Conservation (phyloP, 2,329 filamentous ascomycete genomes). For the Massarina eburnea region DNA sequence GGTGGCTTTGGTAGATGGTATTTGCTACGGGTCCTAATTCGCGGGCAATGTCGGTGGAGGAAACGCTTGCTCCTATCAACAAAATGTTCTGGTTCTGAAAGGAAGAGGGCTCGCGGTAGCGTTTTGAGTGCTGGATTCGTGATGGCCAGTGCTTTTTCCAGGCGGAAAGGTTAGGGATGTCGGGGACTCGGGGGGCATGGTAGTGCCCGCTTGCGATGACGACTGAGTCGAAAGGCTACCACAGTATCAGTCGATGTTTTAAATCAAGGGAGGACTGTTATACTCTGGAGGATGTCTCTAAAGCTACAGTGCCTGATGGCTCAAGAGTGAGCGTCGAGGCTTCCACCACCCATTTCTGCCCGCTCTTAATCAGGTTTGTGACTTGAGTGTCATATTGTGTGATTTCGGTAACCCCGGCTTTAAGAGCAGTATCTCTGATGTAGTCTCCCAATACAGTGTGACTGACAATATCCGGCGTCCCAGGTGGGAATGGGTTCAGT, state of each 20-base stretch:
- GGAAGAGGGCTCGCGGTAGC: constrained; percentile 49
- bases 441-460: constrained; percentile 62
- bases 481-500: constrained; percentile 58
- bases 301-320: constrained; percentile 6
- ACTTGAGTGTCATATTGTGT: constrained; percentile 64
- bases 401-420: constrained; percentile 52
- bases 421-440: constrained; percentile 59
- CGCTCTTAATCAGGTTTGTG: constrained; percentile 52
- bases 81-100: constrained; percentile 61
- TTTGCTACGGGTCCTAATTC: constrained; percentile 52
- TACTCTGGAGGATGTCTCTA: constrained; percentile 11
- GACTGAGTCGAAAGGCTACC: constrained; percentile 52
- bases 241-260: no score
- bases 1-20: constrained; percentile 57
- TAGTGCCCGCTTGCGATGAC: constrained; percentile 60
- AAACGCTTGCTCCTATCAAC: constrained; percentile 59
- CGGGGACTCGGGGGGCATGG: constrained; percentile 53
- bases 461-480: constrained; percentile 61
- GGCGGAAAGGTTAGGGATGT: constrained; percentile 50
- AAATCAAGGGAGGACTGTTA: neutral
- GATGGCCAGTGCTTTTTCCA: constrained; percentile 51
- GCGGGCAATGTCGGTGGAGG: constrained; percentile 57
- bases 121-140: constrained; percentile 55
- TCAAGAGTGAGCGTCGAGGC: constrained; percentile 48
- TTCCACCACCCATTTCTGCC: constrained; percentile 54